Percentiles rank a stretch among this genome's conserved stretches.
Conservation (phyloP, 257 asterid genomes). For the Mentha longifolia region DNA sequence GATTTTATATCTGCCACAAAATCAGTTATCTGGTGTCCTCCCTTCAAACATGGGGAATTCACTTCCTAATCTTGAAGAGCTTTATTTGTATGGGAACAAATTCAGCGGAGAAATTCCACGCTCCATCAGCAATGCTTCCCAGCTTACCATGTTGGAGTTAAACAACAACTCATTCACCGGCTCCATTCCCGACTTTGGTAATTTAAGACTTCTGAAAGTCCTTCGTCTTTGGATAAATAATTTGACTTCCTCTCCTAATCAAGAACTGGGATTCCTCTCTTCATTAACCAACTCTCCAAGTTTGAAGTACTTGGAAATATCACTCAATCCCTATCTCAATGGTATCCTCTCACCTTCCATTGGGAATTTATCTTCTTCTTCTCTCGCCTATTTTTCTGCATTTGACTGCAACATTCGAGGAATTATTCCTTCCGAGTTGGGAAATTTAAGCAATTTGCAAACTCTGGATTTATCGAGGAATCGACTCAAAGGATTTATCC, state of each 20-base stretch:
- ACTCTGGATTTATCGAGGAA: background rate
- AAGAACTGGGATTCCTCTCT: background rate
- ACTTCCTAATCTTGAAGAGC: background rate
- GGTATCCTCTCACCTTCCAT: background rate
- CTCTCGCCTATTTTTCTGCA: constrained; percentile 15
- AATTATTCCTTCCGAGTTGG: constrained; percentile 35
- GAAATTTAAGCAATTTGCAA: constrained; percentile 9
- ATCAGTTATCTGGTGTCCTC: background rate
- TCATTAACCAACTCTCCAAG: background rate
- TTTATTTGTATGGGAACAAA: background rate
- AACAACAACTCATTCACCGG: background rate
- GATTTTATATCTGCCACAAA: background rate
- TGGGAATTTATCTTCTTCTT: constrained; percentile 8
- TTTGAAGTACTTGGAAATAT: background rate
- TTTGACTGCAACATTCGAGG: constrained; percentile 4
- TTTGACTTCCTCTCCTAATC: background rate
- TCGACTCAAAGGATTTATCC: background rate
- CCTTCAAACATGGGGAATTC: background rate
- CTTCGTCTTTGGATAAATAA: constrained; percentile 12
- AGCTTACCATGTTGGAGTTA: background rate
- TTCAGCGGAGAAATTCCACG: background rate
- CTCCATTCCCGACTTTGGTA: constrained; percentile 20
- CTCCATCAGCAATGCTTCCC: constrained; percentile 1
- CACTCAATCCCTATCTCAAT: background rate
- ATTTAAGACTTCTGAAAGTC: background rate